Evolutionary conservation across 345 rosid species (phyloP).

Genomic region (Linum usitatissimum): DNA sequence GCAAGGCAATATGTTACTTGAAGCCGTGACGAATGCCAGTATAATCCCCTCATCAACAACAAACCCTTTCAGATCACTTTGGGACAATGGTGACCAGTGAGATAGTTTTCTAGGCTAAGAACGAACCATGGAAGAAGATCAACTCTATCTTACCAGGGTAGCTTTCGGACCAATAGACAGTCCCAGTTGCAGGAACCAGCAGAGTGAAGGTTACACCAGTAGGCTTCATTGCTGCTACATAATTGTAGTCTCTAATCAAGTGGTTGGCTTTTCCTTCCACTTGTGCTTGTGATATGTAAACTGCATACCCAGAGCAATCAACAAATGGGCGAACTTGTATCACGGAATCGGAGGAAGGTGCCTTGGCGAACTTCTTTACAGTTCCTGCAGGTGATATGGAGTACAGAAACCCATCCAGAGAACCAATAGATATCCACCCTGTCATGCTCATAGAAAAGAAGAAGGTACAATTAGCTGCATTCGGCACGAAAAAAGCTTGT

Average conservation of each 20-base stretch:
- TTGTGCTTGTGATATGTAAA: conserved; percentile 56
- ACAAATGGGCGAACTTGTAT: conserved; percentile 47
- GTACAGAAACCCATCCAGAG: conserved; percentile 72
- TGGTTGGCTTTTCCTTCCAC: conserved; percentile 43
- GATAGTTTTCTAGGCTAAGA: not conserved
- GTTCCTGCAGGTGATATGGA: conserved; percentile 64
- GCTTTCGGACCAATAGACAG: conserved; percentile 62
- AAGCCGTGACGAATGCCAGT: conserved; percentile 64
- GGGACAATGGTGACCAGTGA: conserved; percentile 23
- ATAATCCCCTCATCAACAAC: conserved; percentile 60
- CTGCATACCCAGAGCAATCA: conserved; percentile 68
- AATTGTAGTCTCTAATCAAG: conserved; percentile 25
- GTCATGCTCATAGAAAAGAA: conserved; percentile 5
- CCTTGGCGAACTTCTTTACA: conserved; percentile 40
- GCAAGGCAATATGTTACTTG: conserved; percentile 46
- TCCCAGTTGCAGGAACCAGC: conserved; percentile 60
- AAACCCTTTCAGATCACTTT: conserved; percentile 55
- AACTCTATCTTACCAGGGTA: conserved; percentile 43
- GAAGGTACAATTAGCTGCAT: not conserved
- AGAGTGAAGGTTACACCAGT: conserved; percentile 41
- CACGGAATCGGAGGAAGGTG: conserved; percentile 28
- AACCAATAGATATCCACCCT: conserved; percentile 81
- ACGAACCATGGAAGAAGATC: not conserved
- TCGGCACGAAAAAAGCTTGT: too few species aligned
- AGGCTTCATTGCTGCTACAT: conserved; percentile 53